Evolutionary conservation across 345 rosid species (phyloP), one percentile per base, ranked within the genome.

Genomic region (Luvunga scandens): DNA sequence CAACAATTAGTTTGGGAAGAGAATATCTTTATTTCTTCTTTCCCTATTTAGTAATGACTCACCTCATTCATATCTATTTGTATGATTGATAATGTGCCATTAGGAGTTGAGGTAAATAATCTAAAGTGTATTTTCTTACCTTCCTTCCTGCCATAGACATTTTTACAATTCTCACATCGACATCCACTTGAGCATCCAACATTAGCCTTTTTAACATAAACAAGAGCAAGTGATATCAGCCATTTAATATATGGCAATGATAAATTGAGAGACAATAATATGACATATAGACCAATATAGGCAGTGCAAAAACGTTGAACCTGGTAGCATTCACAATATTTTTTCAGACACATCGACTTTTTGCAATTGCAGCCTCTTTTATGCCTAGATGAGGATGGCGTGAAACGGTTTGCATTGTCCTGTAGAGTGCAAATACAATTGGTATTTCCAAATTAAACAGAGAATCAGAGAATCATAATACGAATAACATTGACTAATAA

Each of bases 301-400:
- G 69, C 13, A 55, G 24, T 18, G 33, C 77, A 21, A 68, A 69
- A 69, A 63, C 25, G 70, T 31, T 14, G 42, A 34, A 91, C 93
- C 92, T 90, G 92, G 80, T 81, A 91, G 84, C 93, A 91, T 90
- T 90, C 95, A 82, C 91, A 90, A 69, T 91, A 91, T 75, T 87
- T 90, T 79, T 91, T 88, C 64, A 81, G 84, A 71, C 93, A 90
- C 91, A 81, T 87, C 2, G 92, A 91, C 86, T 64, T 91, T 78
- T 88, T 91, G 88, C 95, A 91, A 70, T 88, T 88, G 86, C 92
- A 91, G 62, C 92, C 91, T 79, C 84, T 83, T 71, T 90, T 88
- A 77, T 91, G 93, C 82, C 90, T 88, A 30, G 88, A 82, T 38
- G 88, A 86, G 59, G 90, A 77, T 30, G 87, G 88, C 10, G 83